Percentiles rank a stretch among this genome's conserved stretches.
Evolutionary conservation across 371 early-diverging fungal species (phyloP).

Genomic region (Mucor circinelloides): DNA sequence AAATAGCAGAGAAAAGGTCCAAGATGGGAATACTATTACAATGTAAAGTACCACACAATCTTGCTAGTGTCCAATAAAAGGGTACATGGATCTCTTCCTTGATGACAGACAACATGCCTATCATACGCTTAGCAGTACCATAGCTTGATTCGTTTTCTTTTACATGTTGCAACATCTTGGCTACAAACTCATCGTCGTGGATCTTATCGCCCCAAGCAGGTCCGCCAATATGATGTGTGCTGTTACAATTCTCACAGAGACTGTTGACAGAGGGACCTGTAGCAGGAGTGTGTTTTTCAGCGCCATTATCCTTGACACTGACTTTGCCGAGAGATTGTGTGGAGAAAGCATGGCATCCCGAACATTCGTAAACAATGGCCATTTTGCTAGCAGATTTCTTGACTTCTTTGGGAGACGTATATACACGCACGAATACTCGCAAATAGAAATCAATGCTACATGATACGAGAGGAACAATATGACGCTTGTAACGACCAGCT

Average conservation of each 20-base stretch:
- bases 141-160: constrained; percentile 59
- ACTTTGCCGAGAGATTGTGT: constrained; percentile 74
- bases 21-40: constrained; percentile 57
- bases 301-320: constrained; percentile 47
- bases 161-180: constrained; percentile 73
- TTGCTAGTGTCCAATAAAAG: constrained; percentile 79
- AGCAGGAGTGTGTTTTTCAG: constrained; percentile 60
- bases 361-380: constrained; percentile 82
- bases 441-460: constrained; percentile 99
- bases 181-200: constrained; percentile 82
- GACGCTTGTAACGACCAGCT: constrained; percentile 87
- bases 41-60: constrained; percentile 67
- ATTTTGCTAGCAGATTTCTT: constrained; percentile 82
- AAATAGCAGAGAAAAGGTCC: constrained; percentile 81
- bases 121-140: constrained; percentile 85
- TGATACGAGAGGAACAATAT: constrained; percentile 91
- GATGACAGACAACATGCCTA: constrained; percentile 94
- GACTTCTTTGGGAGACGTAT: constrained; percentile 72
- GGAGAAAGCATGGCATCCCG: constrained; percentile 77
- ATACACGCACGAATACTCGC: constrained; percentile 97
- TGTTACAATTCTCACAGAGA: constrained; percentile 76
- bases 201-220: constrained; percentile 92
- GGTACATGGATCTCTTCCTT: constrained; percentile 86
- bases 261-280: constrained; percentile 66
- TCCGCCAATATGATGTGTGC: constrained; percentile 85